Base-by-base conservation (phyloP, 192 early-diverging fungal genomes). In the Mortierella claussenii region DNA sequence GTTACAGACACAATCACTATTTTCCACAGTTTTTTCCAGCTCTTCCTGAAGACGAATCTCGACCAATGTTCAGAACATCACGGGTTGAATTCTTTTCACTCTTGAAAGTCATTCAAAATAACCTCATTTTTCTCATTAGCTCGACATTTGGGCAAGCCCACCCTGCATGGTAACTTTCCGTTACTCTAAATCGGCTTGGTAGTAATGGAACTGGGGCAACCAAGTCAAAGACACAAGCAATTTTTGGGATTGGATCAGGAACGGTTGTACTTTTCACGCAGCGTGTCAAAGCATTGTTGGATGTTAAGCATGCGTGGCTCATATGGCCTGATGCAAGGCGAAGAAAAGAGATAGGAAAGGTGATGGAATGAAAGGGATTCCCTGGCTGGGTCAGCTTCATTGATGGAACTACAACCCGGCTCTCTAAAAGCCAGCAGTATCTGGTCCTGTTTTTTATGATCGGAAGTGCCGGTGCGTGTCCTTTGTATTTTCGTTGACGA, bases 341-440 rank as follows among this genome's bases (percentile, higher is more conserved):
- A 30, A 46, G 68, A 21, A 33, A 34, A 8, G 59, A 69, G 27
- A 45, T 54, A 23, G 59, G 59, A 12, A 47, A 15, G 32, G 46
- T 54, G 1, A 69, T 69, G 66, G 30, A 32, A 4, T 2, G 24
- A 6, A 57, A 69, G 42, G 66, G 57, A 1, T 69, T 69, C 28
- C 66, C 66, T 3, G 48, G 51, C 21, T 69, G 68, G 13, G 26
- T 69, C 5, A 59, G 68, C n/a, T 69, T 69, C 42, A 55, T 69
- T 48, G 67, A 40, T 28, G 58, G 58, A 26, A 59, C 65, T 9
- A 68, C 55, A 5, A 9, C 59, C 1, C 55, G 23, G 2, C 55
- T 68, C 12, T 58, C 47, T n/a, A n/a, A n/a, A n/a, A n/a, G n/a
- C n/a, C n/a, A n/a, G n/a, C n/a, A n/a, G n/a, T 36, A n/a, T 15